phyloP scores from a whole-genome alignment of 768 basidiomycete genomes.

The Calocera cornea region DNA sequence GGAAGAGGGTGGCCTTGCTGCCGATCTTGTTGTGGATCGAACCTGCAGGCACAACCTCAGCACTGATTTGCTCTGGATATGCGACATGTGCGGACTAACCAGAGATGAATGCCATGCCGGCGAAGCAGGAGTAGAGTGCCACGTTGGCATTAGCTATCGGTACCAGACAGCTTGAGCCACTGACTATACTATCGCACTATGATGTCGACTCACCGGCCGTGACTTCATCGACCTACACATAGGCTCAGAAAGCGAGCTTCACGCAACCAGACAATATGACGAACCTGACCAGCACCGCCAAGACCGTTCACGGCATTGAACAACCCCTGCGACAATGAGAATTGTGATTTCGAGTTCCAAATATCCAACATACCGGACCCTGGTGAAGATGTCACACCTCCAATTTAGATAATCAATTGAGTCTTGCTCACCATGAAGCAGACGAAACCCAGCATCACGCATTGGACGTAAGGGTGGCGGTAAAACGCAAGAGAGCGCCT shows the following conservation, averaged over 20 bases:
- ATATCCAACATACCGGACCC: background rate
- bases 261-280: slow-evolving; percentile 17
- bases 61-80: too few relatives aligned
- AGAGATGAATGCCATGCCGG: background rate
- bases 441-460: slow-evolving; percentile 53
- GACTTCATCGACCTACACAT: background rate
- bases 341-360: background rate
- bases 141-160: background rate
- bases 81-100: too few relatives aligned
- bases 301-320: slow-evolving; percentile 68
- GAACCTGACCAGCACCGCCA: slow-evolving; percentile 64
- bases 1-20: slow-evolving; percentile 52
- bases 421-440: slow-evolving; percentile 32
- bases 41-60: slow-evolving; percentile 23
- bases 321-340: slow-evolving; percentile 32
- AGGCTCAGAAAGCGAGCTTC: background rate
- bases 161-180: background rate
- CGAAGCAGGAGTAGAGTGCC: background rate
- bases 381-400: background rate
- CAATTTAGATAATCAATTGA: too few relatives aligned
- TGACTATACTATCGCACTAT: background rate
- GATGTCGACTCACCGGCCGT: background rate
- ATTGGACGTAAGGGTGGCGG: slow-evolving; percentile 44
- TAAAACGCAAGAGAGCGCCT: slow-evolving; percentile 36
- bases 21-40: slow-evolving; percentile 73